These are phyloP conservation scores for Lepidium campestre DNA, from an alignment of 441 rosid species.

Conservation along the genomic window DNA sequence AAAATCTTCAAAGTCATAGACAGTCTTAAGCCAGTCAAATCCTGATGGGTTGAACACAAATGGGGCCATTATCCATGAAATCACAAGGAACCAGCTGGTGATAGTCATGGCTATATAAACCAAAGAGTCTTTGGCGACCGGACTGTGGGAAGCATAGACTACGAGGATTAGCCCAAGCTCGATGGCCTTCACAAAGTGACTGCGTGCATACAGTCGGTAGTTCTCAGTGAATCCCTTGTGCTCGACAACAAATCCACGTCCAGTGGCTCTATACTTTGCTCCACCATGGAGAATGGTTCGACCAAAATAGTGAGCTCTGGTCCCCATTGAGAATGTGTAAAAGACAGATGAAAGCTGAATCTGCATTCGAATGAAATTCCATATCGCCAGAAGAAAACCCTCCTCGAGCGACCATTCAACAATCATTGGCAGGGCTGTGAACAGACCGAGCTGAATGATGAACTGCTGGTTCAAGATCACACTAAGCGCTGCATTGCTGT, in stretches of 20 bases:
- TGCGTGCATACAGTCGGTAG: slow-evolving; percentile 79
- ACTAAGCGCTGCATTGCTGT: slow-evolving; percentile 59
- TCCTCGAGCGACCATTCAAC: slow-evolving; percentile 89
- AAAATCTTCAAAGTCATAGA: slow-evolving; percentile 84
- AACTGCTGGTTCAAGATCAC: slow-evolving; percentile 84
- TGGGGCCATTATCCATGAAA: slow-evolving; percentile 83
- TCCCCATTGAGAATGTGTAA: slow-evolving; percentile 95
- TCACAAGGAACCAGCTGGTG: slow-evolving; percentile 82
- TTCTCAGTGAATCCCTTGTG: slow-evolving; percentile 87
- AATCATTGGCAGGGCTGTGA: slow-evolving; percentile 89
- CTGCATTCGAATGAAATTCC: slow-evolving; percentile 85
- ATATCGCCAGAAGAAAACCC: slow-evolving; percentile 76
- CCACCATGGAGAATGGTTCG: slow-evolving; percentile 93
- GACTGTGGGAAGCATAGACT: slow-evolving; percentile 73
- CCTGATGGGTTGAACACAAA: slow-evolving; percentile 88
- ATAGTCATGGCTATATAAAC: slow-evolving; percentile 79
- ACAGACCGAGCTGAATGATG: slow-evolving; percentile 83
- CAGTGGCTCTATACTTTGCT: slow-evolving; percentile 86
- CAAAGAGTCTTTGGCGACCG: slow-evolving; percentile 57
- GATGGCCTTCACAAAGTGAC: slow-evolving; percentile 85
- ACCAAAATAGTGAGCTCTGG: slow-evolving; percentile 86
- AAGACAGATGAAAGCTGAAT: slow-evolving; percentile 89
- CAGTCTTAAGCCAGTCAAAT: slow-evolving; percentile 91
- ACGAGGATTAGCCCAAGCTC: slow-evolving; percentile 84
- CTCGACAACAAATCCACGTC: slow-evolving; percentile 91